phyloP scores from a whole-genome alignment of 1,284 basidiomycete genomes.

The Microbotryum violaceum region DNA sequence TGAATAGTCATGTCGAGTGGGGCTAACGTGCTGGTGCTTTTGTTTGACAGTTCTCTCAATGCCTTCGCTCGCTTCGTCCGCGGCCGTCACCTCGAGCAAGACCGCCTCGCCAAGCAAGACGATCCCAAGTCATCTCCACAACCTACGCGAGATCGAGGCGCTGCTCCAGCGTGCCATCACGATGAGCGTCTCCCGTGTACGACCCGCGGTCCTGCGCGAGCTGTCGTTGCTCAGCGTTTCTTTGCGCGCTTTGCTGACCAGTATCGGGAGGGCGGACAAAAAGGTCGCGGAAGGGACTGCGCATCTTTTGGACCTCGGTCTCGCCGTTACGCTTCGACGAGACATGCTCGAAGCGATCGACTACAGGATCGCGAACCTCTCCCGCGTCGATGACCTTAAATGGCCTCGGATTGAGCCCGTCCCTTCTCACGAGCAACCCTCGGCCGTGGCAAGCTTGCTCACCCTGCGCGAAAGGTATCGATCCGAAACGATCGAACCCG shows the following conservation, averaged over 20 bases:
- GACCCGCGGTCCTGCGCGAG: conserved; percentile 22
- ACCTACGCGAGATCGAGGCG: conserved; percentile 24
- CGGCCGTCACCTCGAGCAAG: conserved; percentile 6
- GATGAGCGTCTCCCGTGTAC: conserved; percentile 16
- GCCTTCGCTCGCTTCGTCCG: conserved; percentile 17
- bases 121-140: conserved; percentile 15
- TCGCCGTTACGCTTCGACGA: conserved; percentile 66
- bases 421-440: conserved; percentile 38
- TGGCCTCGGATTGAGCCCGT: conserved; percentile 15
- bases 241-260: conserved; percentile 66
- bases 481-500: conserved; percentile 45
- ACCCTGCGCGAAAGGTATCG: conserved; percentile 53
- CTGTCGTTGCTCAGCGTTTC: conserved; percentile 44
- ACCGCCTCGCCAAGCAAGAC: conserved; percentile 16
- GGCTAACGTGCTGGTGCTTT: neutral
- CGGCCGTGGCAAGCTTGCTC: conserved; percentile 39
- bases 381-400: conserved; percentile 32
- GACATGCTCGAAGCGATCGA: conserved; percentile 50
- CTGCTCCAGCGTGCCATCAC: conserved; percentile 20
- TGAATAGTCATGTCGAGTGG: conserved; percentile 52
- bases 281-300: conserved; percentile 52
- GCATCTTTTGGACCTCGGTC: conserved; percentile 58
- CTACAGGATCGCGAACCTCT: conserved; percentile 48
- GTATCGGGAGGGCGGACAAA: conserved; percentile 53
- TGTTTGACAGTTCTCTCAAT: conserved; percentile 23